These are phyloP conservation scores for Rhododendron williamsianum DNA, from an alignment of 148 eudicot genomes.

Conservation along the genomic window DNA sequence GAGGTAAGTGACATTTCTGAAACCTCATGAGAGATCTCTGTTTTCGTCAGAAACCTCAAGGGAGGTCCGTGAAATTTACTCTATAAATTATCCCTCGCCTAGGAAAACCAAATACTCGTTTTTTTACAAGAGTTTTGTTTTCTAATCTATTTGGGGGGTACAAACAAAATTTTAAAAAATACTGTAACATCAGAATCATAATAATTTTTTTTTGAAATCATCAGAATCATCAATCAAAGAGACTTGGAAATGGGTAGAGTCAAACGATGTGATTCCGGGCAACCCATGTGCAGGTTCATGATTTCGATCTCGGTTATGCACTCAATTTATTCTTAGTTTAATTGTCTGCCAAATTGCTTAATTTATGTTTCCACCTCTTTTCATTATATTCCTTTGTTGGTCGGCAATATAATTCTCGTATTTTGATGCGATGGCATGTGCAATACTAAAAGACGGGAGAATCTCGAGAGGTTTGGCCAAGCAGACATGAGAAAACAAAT, in stretches of 20 bases:
- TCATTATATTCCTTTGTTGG: neutral
- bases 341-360: neutral
- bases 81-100: too few species aligned
- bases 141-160: neutral
- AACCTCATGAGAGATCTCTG: too few species aligned
- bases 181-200: neutral
- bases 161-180: neutral
- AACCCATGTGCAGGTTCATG: neutral
- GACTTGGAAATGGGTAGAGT: neutral
- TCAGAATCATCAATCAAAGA: neutral
- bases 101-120: too few species aligned
- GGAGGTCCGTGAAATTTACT: too few species aligned
- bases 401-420: neutral
- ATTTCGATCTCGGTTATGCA: neutral
- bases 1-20: too few species aligned
- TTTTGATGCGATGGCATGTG: neutral
- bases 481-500: neutral
- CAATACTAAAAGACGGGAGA: neutral
- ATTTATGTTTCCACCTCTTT: neutral
- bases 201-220: neutral
- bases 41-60: too few species aligned
- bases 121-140: too few species aligned
- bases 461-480: neutral
- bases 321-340: neutral
- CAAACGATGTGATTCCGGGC: neutral